Conservation (phyloP, 169 alveolate genomes). For the Cryptosporidium bovis region DNA sequence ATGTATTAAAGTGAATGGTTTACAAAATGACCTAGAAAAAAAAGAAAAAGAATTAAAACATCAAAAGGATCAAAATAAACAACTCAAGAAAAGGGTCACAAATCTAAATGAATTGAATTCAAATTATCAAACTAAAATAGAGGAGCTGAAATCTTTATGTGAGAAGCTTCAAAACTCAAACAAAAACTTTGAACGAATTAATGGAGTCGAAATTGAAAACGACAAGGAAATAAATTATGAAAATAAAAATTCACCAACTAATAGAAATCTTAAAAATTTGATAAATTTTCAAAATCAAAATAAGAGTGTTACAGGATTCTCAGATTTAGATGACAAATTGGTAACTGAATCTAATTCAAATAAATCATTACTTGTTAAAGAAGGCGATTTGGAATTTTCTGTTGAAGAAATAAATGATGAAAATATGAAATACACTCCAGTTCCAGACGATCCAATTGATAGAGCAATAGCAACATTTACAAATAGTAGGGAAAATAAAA, state of each 20-base stretch:
- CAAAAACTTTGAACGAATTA: constrained; percentile 6
- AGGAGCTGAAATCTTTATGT: constrained; percentile 34
- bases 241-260: constrained; percentile 17
- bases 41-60: constrained; percentile 55
- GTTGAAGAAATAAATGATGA: constrained; percentile 61
- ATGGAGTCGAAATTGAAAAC: background rate
- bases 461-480: constrained; percentile 74
- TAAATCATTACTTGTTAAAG: constrained; percentile 47
- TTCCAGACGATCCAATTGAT: constrained; percentile 71
- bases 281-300: background rate
- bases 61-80: constrained; percentile 65
- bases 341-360: background rate
- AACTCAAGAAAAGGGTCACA: constrained; percentile 61
- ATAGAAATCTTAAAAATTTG: background rate
- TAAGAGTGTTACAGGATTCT: background rate
- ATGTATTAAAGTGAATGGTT: constrained; percentile 52
- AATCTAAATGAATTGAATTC: constrained; percentile 53
- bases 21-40: constrained; percentile 69
- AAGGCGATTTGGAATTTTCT: constrained; percentile 62
- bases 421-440: constrained; percentile 59
- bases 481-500: constrained; percentile 56
- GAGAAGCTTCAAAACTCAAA: constrained; percentile 8
- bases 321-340: background rate
- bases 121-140: constrained; percentile 64
- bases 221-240: background rate